phyloP scores from a whole-genome alignment of 768 basidiomycete genomes.

The Boletus reticuloceps region DNA sequence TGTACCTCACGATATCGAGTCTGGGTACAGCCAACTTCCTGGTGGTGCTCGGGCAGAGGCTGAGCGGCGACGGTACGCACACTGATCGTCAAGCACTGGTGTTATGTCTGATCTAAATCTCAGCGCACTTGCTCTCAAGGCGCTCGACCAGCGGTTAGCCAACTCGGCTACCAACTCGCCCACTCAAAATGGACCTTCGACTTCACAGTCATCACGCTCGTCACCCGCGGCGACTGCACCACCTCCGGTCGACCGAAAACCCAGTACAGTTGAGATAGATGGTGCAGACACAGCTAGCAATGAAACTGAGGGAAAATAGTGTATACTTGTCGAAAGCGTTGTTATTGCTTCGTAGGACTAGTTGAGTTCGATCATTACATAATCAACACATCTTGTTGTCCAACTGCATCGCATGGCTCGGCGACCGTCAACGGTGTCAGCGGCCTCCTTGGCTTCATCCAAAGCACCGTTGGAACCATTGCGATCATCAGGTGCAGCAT shows the following conservation, averaged over 20 bases:
- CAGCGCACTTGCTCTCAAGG: slow-evolving; percentile 95
- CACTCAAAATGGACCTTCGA: slow-evolving; percentile 28
- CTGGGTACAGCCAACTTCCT: slow-evolving; percentile 73
- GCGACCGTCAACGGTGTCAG: slow-evolving; percentile 36
- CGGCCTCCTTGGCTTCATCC: slow-evolving; percentile 25
- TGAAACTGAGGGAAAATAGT: slow-evolving; percentile 24
- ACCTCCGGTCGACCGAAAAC: slow-evolving; percentile 32
- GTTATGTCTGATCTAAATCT: slow-evolving; percentile 8
- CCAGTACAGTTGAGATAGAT: slow-evolving; percentile 21
- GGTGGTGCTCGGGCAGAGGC: slow-evolving; percentile 94
- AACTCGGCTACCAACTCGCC: slow-evolving; percentile 40
- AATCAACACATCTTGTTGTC: slow-evolving; percentile 8
- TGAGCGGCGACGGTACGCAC: slow-evolving; percentile 81
- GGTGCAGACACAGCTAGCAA: slow-evolving; percentile 13
- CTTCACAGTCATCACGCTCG: slow-evolving; percentile 26
- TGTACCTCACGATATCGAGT: slow-evolving; percentile 60
- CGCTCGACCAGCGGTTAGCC: slow-evolving; percentile 90
- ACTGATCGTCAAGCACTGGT: not conserved
- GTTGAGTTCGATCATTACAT: slow-evolving; percentile 15
- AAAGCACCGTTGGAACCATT: slow-evolving; percentile 9
- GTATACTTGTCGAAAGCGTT: slow-evolving; percentile 9
- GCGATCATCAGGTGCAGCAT: slow-evolving; percentile 3
- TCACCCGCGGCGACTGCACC: slow-evolving; percentile 31
- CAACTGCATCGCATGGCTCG: slow-evolving; percentile 34
- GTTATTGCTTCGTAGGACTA: slow-evolving; percentile 5